Base-by-base conservation (phyloP, 805 yeast species). In the Yamadazyma laniorum region DNA sequence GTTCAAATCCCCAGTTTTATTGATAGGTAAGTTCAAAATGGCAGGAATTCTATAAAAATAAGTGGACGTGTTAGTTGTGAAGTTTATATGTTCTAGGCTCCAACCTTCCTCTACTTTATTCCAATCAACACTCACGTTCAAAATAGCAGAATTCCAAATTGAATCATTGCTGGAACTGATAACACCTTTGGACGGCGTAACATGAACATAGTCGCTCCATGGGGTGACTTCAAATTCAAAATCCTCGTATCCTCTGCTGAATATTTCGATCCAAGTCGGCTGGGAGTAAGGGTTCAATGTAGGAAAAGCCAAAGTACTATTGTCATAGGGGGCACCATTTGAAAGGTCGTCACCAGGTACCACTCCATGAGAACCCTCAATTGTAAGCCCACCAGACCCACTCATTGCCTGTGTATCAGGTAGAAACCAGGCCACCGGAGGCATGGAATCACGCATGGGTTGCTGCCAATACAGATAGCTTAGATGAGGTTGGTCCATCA, bases 401-500 rank as follows among this genome's bases (percentile, higher is more conserved):
- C 44, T 29, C 25, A 47, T 21, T 9, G 34, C 28, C 11, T 43
- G 36, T 9, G 26, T 36, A 4, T 34, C 43, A 6, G 32, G 19
- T 12, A 44, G 29, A 15, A 42, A 18, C 21, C 35, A 39, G 3
- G 48, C 21, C 15, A 49, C 40, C 11, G 27, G 37, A 13, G 52
- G 52, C 43, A 44, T 37, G 4, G 39, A 33, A 27, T 49, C 44
- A 16, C 48, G 29, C 44, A 47, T 35, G n/a, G 52, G 52, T n/a
- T 44, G 39, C 33, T 49, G 52, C 51, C 51, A 49, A 33, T 43
- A 44, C 29, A 21, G 17, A 37, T 49, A 49, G n/a, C 51, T 49
- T 3, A 49, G 29, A 30, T 49, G 52, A 4, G 52, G 32, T 28
- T 49, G 52, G 35, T 49, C 52, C 52, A 49, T 49, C 38, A 49